These are phyloP conservation scores for Talaromyces sp. DNA, from an alignment of 2,329 filamentous ascomycete species.

Conservation along the genomic window DNA sequence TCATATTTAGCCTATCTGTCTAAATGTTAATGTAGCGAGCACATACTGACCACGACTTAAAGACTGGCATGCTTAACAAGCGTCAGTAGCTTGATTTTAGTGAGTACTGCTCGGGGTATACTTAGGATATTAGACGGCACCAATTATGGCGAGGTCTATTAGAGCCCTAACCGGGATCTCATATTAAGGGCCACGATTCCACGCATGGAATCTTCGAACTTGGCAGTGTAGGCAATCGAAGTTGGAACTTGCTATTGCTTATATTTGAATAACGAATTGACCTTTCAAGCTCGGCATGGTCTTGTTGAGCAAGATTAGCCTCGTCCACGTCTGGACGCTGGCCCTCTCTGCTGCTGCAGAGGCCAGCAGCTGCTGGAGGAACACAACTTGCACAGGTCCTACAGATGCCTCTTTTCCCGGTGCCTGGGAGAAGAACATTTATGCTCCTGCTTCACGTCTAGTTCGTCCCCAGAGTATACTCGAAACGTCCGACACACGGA, in stretches of 20 bases:
- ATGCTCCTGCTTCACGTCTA: conserved; percentile 51
- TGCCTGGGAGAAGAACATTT: conserved; percentile 57
- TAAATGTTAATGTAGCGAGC: background rate
- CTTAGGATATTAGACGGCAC: background rate
- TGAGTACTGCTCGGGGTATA: background rate
- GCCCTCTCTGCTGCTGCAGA: conserved; percentile 21
- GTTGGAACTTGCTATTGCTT: background rate
- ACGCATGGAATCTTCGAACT: background rate
- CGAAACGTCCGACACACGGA: conserved; percentile 30
- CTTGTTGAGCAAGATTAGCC: background rate
- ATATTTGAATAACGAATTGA: background rate
- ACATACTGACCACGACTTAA: background rate
- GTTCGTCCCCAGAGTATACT: conserved; percentile 48
- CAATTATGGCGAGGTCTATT: background rate
- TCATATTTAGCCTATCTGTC: background rate
- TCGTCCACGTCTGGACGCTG: conserved; percentile 16
- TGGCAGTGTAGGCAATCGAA: background rate
- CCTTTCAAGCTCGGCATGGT: conserved; percentile 1
- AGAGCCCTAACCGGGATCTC: background rate
- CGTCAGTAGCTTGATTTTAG: background rate
- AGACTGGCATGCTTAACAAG: background rate
- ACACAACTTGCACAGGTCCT: conserved; percentile 53
- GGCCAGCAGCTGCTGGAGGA: conserved; percentile 50
- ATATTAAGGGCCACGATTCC: background rate
- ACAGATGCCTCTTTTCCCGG: conserved; percentile 52